A percentile compares a stretch with the other conserved stretches of the same genome.
These are phyloP conservation scores for Hirsutella minnesotensis DNA, from an alignment of 2,329 filamentous ascomycete species.

Conservation along the genomic window DNA sequence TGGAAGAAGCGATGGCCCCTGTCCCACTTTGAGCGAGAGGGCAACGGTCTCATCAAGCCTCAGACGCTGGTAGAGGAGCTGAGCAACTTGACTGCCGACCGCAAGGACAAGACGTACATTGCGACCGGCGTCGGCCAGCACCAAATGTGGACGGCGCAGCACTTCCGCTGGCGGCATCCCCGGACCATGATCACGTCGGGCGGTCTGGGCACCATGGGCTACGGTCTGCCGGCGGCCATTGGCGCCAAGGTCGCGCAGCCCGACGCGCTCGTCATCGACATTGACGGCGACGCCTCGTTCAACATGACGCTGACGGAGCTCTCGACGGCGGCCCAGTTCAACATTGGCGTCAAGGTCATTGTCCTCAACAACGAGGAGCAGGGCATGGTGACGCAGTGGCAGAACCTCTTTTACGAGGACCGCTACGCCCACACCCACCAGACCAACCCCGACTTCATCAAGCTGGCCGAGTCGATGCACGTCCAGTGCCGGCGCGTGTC, in stretches of 20 bases:
- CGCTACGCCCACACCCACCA: conserved; percentile 89
- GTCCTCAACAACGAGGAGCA: conserved; percentile 95
- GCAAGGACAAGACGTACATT: conserved; percentile 78
- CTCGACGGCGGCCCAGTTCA: conserved; percentile 85
- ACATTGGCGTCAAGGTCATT: conserved; percentile 92
- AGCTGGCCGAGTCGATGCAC: conserved; percentile 83
- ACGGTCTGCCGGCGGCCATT: conserved; percentile 85
- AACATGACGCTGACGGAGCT: conserved; percentile 97
- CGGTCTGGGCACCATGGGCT: conserved; percentile 82
- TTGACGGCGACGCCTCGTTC: conserved; percentile 97
- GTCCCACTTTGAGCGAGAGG: conserved; percentile 66
- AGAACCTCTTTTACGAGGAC: conserved; percentile 94
- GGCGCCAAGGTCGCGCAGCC: conserved; percentile 75
- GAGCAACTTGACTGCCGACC: conserved; percentile 67
- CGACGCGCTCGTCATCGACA: conserved; percentile 82
- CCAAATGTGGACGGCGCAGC: conserved; percentile 97
- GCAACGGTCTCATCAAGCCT: conserved; percentile 79
- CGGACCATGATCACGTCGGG: conserved; percentile 94
- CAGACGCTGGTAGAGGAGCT: conserved; percentile 87
- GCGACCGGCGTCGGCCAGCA: conserved; percentile 93
- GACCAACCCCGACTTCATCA: conserved; percentile 90
- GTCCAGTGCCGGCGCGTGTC: conserved; percentile 61
- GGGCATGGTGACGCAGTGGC: conserved; percentile 98
- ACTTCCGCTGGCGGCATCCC: conserved; percentile 88
- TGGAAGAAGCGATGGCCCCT: conserved; percentile 94